Percentiles rank a stretch among this genome's conserved stretches.
Evolutionary conservation across 2,329 filamentous ascomycete genomes (phyloP).

Genomic region (Ramularia endophylla): DNA sequence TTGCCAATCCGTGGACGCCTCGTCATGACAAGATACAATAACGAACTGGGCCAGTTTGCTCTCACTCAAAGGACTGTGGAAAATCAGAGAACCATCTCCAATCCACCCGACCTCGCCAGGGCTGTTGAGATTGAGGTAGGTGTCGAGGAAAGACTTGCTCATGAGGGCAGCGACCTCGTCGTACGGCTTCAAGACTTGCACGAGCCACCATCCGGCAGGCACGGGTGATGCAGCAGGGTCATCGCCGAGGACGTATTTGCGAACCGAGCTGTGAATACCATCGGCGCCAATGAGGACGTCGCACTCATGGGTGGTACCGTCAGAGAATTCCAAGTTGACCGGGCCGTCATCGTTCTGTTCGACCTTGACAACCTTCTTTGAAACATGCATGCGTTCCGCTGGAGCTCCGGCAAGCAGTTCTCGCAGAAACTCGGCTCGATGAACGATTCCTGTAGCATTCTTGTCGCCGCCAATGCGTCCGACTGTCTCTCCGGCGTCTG

Average conservation of each 20-base stretch:
- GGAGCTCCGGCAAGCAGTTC: constrained; percentile 10
- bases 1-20: too few species aligned
- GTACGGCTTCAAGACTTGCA: constrained; percentile 12
- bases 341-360: constrained; percentile 5
- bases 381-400: constrained; percentile 11
- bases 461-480: constrained; percentile 2
- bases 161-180: constrained; percentile 8
- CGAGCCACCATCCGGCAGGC: constrained; percentile 8
- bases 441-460: constrained; percentile 13
- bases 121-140: constrained; percentile 2
- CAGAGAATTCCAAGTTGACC: constrained; percentile 5
- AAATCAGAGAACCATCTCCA: constrained; percentile 9
- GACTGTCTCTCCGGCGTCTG: constrained; percentile 8
- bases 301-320: constrained; percentile 4
- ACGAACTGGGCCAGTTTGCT: constrained; percentile 9
- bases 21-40: background rate
- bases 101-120: constrained; percentile 8
- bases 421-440: constrained; percentile 11
- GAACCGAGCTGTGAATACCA: constrained; percentile 10
- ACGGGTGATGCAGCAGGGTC: constrained; percentile 11
- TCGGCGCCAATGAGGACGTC: constrained; percentile 14
- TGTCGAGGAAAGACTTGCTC: constrained; percentile 7
- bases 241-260: constrained; percentile 11
- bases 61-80: constrained; percentile 10
- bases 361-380: constrained; percentile 10